phyloP scores from a whole-genome alignment of 1,284 basidiomycete genomes.

The Apiotrichum veenhuisii region DNA sequence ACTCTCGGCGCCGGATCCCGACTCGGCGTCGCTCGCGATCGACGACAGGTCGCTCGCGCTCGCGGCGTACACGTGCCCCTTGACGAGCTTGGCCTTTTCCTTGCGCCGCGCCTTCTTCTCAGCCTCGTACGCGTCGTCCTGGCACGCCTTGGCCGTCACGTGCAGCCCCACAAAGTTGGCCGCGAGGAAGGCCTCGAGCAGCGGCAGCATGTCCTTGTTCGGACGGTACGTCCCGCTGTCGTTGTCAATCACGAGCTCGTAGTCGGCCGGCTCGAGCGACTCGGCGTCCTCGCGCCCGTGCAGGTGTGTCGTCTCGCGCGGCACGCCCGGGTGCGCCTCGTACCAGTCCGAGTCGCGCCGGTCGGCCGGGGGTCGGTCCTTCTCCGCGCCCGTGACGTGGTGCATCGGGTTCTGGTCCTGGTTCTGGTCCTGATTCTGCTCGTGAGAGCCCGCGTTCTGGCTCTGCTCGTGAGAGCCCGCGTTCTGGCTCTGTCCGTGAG shows the following conservation, averaged over 20 bases:
- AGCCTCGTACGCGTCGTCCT: slow-evolving; percentile 55
- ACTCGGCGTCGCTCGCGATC: not conserved
- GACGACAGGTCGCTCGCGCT: not conserved
- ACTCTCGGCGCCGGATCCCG: not conserved
- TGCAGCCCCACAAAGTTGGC: slow-evolving; percentile 65
- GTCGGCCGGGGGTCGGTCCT: no score
- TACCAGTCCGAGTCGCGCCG: not conserved
- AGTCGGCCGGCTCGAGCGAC: slow-evolving; percentile 38
- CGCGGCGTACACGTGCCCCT: not conserved
- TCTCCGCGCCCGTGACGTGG: no score
- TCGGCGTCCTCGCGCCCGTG: slow-evolving; percentile 14
- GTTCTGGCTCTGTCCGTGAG: no score
- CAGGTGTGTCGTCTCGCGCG: not conserved
- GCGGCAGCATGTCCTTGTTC: slow-evolving; percentile 49
- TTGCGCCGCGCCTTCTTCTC: slow-evolving; percentile 38
- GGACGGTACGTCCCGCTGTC: slow-evolving; percentile 57
- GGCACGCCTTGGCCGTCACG: slow-evolving; percentile 58
- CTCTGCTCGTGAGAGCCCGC: no score
- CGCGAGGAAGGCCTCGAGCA: slow-evolving; percentile 52
- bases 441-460: no score
- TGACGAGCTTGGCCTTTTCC: not conserved
- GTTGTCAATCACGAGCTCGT: slow-evolving; percentile 57
- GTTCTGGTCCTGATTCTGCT: no score
- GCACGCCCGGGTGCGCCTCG: not conserved
- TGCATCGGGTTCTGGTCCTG: no score